Evolutionary conservation across 129 eudicot genomes (phyloP).

Genomic region (Tanacetum coccineum): DNA sequence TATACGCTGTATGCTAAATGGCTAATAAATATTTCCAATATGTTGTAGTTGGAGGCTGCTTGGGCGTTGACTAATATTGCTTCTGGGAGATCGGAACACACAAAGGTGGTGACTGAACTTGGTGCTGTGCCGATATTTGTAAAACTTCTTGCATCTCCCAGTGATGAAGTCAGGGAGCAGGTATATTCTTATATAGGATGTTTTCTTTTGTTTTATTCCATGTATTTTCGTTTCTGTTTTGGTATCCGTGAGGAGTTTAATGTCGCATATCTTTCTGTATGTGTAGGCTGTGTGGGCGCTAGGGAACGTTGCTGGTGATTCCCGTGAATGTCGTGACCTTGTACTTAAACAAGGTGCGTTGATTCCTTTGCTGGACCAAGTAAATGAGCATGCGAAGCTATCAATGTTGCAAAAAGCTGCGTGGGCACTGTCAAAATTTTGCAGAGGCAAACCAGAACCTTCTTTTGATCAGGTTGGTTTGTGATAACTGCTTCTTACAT

Average conservation of each 20-base stretch:
- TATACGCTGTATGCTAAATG: not conserved
- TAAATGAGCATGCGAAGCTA: constrained; percentile 53
- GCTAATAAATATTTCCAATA: not conserved
- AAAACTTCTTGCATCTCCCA: no score
- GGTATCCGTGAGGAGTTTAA: no score
- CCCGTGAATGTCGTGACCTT: constrained; percentile 65
- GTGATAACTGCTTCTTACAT: not conserved
- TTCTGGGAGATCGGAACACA: no score
- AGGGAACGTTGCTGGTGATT: constrained; percentile 74
- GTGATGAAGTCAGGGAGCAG: no score
- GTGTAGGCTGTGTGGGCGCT: constrained; percentile 72
- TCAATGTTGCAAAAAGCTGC: constrained; percentile 73
- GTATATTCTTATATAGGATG: no score
- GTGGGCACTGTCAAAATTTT: constrained; percentile 66
- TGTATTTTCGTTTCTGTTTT: no score
- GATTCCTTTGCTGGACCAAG: constrained; percentile 50
- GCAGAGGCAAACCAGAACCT: constrained; percentile 70
- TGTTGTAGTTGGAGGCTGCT: constrained; percentile 61
- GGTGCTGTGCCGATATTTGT: no score
- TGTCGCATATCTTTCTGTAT: not conserved
- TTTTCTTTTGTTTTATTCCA: no score
- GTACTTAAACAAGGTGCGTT: constrained; percentile 65
- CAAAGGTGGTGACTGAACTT: no score
- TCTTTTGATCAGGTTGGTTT: constrained; percentile 47
- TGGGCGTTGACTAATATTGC: constrained; percentile 83